phyloP scores from a whole-genome alignment of 2,329 filamentous ascomycete species.

The Harringtonia lauricola region DNA sequence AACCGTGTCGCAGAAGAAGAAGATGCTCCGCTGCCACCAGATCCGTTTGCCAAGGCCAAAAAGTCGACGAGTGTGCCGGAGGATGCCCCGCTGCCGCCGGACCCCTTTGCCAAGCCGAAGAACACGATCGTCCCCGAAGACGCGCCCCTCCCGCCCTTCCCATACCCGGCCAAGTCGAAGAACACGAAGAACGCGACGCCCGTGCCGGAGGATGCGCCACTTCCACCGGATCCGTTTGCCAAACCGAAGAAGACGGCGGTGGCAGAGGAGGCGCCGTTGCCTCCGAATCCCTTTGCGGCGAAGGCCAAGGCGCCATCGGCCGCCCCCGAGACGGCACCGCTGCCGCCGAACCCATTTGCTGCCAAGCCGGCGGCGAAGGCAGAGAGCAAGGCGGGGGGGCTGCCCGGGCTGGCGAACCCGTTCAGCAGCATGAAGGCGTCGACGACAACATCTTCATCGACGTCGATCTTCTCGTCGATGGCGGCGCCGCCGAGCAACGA shows the following conservation, averaged over 20 bases:
- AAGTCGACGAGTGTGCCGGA: background rate
- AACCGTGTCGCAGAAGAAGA: slow-evolving; percentile 15
- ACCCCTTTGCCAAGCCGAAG: slow-evolving; percentile 10
- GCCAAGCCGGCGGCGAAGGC: slow-evolving; percentile 16
- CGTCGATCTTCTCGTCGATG: slow-evolving; percentile 9
- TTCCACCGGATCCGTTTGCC: slow-evolving; percentile 17
- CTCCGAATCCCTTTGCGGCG: slow-evolving; percentile 22
- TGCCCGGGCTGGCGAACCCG: slow-evolving; percentile 5
- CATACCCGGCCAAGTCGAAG: slow-evolving; percentile 14
- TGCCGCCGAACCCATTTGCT: slow-evolving; percentile 20
- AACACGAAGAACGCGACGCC: slow-evolving; percentile 2
- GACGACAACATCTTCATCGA: background rate
- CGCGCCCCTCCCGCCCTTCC: slow-evolving; percentile 20
- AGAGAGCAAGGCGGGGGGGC: slow-evolving; percentile 9
- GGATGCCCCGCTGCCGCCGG: slow-evolving; percentile 14
- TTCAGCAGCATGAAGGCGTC: slow-evolving; percentile 7
- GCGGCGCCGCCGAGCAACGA: slow-evolving; percentile 1
- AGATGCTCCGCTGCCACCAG: slow-evolving; percentile 17
- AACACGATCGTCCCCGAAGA: slow-evolving; percentile 9
- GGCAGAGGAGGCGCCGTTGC: slow-evolving; percentile 15
- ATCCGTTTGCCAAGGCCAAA: slow-evolving; percentile 7
- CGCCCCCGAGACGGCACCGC: background rate
- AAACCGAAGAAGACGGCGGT: slow-evolving; percentile 1
- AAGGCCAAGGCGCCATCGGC: too few relatives aligned
- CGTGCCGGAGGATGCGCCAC: slow-evolving; percentile 11